A percentile compares a stretch with the other conserved stretches of the same genome.
These are phyloP conservation scores for Cytospora chrysosperma DNA, from an alignment of 2,329 filamentous ascomycete genomes.

Conservation along the genomic window DNA sequence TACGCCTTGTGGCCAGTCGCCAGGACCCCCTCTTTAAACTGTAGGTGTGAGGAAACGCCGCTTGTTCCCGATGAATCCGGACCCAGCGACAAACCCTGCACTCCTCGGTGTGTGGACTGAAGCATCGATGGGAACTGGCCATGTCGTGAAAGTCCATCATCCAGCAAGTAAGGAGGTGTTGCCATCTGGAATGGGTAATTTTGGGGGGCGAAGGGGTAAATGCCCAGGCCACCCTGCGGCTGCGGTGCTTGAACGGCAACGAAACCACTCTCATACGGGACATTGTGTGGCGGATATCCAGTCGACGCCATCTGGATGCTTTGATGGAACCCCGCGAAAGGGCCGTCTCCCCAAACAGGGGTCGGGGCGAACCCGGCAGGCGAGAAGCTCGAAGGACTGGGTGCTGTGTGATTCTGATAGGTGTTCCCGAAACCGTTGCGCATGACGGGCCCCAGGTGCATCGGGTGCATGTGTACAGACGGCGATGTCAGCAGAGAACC, in stretches of 20 bases:
- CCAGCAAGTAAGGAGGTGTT: constrained; percentile 29
- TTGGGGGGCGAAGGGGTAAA: constrained; percentile 27
- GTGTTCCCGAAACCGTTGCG: constrained; percentile 16
- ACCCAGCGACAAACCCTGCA: constrained; percentile 30
- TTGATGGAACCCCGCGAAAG: constrained; percentile 32
- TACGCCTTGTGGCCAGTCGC: constrained; percentile 72
- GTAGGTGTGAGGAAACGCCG: constrained; percentile 34
- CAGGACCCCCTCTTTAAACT: constrained; percentile 67
- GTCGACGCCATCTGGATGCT: constrained; percentile 30
- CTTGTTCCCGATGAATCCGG: constrained; percentile 23
- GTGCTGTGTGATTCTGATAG: constrained; percentile 34
- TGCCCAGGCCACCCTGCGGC: constrained; percentile 27
- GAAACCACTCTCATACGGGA: constrained; percentile 34
- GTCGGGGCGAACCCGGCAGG: constrained; percentile 37
- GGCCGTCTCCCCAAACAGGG: constrained; percentile 39
- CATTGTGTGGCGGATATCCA: constrained; percentile 37
- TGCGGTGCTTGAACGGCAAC: constrained; percentile 33
- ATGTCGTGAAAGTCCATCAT: constrained; percentile 32
- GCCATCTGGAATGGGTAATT: constrained; percentile 29
- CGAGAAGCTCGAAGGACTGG: constrained; percentile 42
- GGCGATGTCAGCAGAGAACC: constrained; percentile 20
- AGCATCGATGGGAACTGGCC: constrained; percentile 27
- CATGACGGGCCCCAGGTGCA: constrained; percentile 11
- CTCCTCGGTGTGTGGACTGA: constrained; percentile 29
- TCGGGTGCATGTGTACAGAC: constrained; percentile 28